Conservation (phyloP, 768 basidiomycete species). For the Mycena indigotica region DNA sequence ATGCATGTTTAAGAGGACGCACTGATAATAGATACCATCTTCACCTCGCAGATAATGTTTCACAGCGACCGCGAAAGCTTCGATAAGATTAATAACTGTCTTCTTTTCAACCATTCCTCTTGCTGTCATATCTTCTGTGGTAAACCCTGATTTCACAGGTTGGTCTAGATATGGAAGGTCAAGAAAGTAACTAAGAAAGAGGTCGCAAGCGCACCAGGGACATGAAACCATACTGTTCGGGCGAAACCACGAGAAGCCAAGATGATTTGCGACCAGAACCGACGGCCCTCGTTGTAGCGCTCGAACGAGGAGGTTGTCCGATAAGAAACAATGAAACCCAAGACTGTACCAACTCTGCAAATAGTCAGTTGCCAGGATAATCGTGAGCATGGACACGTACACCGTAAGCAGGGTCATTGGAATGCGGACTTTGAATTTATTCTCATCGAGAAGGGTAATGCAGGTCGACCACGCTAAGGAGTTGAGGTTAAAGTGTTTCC, state of each 20-base stretch:
- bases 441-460: conserved; percentile 52
- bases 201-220: conserved; percentile 46
- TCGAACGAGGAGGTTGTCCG: conserved; percentile 74
- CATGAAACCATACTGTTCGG: conserved; percentile 68
- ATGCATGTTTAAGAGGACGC: conserved; percentile 2
- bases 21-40: conserved; percentile 46
- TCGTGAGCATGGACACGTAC: conserved; percentile 42
- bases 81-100: conserved; percentile 65
- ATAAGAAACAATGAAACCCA: conserved; percentile 76
- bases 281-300: conserved; percentile 74
- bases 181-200: conserved; percentile 24
- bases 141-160: conserved; percentile 6
- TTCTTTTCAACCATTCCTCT: conserved; percentile 66
- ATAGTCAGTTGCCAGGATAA: background rate
- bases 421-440: conserved; percentile 46
- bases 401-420: conserved; percentile 64
- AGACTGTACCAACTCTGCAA: conserved; percentile 58
- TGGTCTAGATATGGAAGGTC: conserved; percentile 23
- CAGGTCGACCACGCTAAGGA: conserved; percentile 52
- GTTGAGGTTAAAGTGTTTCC: background rate
- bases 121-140: conserved; percentile 40
- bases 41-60: conserved; percentile 69
- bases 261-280: conserved; percentile 71
- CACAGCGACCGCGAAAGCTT: conserved; percentile 64
- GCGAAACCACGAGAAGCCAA: conserved; percentile 59